These are phyloP conservation scores for Leccinum angustisporum DNA, from an alignment of 1,284 basidiomycete genomes.

Conservation along the genomic window DNA sequence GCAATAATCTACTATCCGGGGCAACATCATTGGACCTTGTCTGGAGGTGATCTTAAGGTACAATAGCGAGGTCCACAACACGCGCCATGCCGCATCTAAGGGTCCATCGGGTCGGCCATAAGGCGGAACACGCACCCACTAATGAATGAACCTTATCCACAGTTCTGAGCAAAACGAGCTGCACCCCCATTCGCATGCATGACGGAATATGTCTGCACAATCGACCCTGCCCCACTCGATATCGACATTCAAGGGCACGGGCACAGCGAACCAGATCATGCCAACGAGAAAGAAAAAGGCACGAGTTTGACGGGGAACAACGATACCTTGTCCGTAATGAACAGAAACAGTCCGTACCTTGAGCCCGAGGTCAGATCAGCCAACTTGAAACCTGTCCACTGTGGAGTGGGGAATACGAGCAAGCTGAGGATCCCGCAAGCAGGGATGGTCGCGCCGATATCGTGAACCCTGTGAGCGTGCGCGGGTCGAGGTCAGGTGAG, in stretches of 20 bases:
- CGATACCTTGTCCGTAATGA: slow-evolving; percentile 81
- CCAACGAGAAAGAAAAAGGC: slow-evolving; percentile 83
- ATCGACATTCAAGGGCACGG: slow-evolving; percentile 70
- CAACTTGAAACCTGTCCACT: slow-evolving; percentile 46
- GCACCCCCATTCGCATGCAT: too few relatives aligned
- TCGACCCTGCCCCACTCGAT: slow-evolving; percentile 67
- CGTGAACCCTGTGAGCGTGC: slow-evolving; percentile 58
- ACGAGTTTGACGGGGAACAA: slow-evolving; percentile 37
- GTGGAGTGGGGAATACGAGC: slow-evolving; percentile 66
- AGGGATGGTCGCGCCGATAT: slow-evolving; percentile 71
- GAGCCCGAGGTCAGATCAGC: neutral
- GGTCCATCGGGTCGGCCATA: too few relatives aligned
- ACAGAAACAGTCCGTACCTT: slow-evolving; percentile 69
- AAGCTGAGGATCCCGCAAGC: slow-evolving; percentile 73
- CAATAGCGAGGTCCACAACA: too few relatives aligned
- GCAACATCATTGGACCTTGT: too few relatives aligned
- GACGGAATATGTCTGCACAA: neutral
- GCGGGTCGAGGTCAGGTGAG: neutral
- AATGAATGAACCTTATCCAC: too few relatives aligned
- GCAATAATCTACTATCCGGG: too few relatives aligned
- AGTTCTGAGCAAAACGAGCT: too few relatives aligned
- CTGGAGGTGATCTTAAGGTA: too few relatives aligned
- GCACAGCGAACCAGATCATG: slow-evolving; percentile 80
- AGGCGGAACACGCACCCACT: too few relatives aligned
- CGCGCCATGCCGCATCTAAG: too few relatives aligned